Base-by-base conservation (phyloP, 345 rosid genomes). In the Hibiscus mutabilis region DNA sequence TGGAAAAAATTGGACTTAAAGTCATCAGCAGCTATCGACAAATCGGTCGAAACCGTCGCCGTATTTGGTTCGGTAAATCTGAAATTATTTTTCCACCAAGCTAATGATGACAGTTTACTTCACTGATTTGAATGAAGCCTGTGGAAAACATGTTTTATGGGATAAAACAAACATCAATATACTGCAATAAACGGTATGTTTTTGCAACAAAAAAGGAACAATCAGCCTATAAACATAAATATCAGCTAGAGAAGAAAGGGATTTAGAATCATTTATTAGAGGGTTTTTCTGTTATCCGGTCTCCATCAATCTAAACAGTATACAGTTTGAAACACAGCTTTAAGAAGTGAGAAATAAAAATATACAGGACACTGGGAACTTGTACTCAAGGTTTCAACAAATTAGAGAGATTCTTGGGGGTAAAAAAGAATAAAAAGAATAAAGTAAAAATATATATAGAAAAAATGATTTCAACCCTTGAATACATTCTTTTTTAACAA, bases 291-390 rank as follows among this genome's bases (percentile, higher is more conserved):
- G 44, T 27, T 65, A 33, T 47, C 13, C 58, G 4, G 57, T 25
- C 42, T 47, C 40, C 68, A 72, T 27, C 12, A 27, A 33, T 57
- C 60, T 57, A 66, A 68, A 75, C 18, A 49, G 52, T 60, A 9
- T 69, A 22, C 68, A 75, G 53, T 24, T 66, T 31, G 22, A 16
- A 44, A 59, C 60, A 67, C 11, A 37, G 22, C 63, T 60, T 53
- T 15, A 52, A 37, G 59, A 67, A 66, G 55, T 18, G 19, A 51
- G 42, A 31, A 22, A 63, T 13, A 44, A 53, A 74, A 60, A 72
- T 75, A 70, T 75, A 79, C 77, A 79, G 8, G 59, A 35, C 29
- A 64, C 16, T 55, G 62, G 69, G 27, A 65, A 67, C 2, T 55
- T 60, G 46, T 60, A 16, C 42, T 79, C 74, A 57, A 15, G 52